Evolutionary conservation across 1,284 basidiomycete species (phyloP).

Genomic region (Naganishia sp.): DNA sequence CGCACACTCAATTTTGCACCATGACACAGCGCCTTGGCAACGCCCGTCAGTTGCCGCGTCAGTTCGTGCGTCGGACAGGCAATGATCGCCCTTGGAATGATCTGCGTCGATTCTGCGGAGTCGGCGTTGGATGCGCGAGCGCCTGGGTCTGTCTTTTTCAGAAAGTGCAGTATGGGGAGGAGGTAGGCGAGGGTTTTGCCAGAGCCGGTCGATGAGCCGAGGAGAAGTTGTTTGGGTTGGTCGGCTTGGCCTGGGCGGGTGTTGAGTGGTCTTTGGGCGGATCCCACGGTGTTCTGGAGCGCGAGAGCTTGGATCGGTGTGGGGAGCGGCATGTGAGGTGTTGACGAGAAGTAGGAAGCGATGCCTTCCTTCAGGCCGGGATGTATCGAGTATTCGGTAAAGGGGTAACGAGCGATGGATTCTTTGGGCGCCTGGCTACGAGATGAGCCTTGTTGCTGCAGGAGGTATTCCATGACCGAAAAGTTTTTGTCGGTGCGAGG

Average conservation of each 20-base stretch:
- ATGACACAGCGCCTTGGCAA: conserved; percentile 73
- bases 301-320: conserved; percentile 75
- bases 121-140: conserved; percentile 18
- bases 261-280: conserved; percentile 39
- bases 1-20: conserved; percentile 70
- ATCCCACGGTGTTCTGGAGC: conserved; percentile 61
- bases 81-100: conserved; percentile 69
- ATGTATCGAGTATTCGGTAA: conserved; percentile 32
- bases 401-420: conserved; percentile 22
- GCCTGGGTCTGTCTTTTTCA: conserved; percentile 60
- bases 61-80: conserved; percentile 87
- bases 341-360: conserved; percentile 21
- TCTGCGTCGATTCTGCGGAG: conserved; percentile 1
- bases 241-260: conserved; percentile 31
- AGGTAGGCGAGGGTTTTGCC: conserved; percentile 90
- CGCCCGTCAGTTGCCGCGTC: conserved; percentile 69
- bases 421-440: conserved; percentile 11
- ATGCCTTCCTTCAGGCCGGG: conserved; percentile 31
- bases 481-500: neutral
- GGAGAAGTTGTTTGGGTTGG: conserved; percentile 58
- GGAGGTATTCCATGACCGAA: conserved; percentile 24
- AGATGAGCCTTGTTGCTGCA: conserved; percentile 8
- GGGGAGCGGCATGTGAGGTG: conserved; percentile 42
- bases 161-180: conserved; percentile 72
- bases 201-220: conserved; percentile 84